Percentiles rank a stretch among this genome's conserved stretches.
phyloP scores from a whole-genome alignment of 192 early-diverging fungal genomes.

The Hyaloraphidium curvatum region DNA sequence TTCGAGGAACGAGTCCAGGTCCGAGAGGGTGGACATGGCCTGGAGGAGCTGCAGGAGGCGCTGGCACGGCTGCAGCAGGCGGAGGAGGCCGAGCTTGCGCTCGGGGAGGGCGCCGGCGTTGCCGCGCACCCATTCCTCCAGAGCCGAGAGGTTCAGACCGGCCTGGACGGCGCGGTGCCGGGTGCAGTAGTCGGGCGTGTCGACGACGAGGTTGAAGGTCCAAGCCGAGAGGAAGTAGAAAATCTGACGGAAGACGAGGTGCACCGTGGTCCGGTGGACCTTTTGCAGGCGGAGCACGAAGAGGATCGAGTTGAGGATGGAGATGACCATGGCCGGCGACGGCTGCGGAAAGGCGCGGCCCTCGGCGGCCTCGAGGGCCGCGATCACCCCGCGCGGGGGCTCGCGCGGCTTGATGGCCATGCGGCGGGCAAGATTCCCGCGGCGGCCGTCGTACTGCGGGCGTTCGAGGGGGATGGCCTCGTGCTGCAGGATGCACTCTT shows the following conservation, averaged over 20 bases:
- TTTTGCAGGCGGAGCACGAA: constrained; percentile 48
- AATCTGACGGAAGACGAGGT: constrained; percentile 52
- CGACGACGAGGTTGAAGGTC: constrained; percentile 73
- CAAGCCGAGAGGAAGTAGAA: constrained; percentile 57
- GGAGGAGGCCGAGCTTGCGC: constrained; percentile 3
- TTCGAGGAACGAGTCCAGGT: constrained; percentile 54
- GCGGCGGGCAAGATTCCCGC: background rate
- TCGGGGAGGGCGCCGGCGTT: constrained; percentile 22
- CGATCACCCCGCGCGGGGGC: background rate
- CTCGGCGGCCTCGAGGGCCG: background rate
- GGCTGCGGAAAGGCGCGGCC: background rate
- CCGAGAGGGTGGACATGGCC: constrained; percentile 50
- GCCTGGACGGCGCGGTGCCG: constrained; percentile 68
- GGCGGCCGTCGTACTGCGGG: background rate
- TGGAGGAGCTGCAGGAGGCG: constrained; percentile 69
- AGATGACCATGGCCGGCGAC: constrained; percentile 50
- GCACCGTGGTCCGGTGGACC: constrained; percentile 52
- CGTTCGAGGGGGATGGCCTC: constrained; percentile 31
- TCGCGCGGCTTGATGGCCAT: background rate
- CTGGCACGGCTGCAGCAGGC: constrained; percentile 32
- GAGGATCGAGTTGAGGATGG: constrained; percentile 44
- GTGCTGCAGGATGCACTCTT: constrained; percentile 6
- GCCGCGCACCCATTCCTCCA: constrained; percentile 71
- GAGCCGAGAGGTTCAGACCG: constrained; percentile 54
- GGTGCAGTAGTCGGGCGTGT: constrained; percentile 46